A percentile compares a stretch with the other conserved stretches of the same genome.
Evolutionary conservation across 208 protist species (phyloP).

Genomic region (Angomonas ambiguus): DNA sequence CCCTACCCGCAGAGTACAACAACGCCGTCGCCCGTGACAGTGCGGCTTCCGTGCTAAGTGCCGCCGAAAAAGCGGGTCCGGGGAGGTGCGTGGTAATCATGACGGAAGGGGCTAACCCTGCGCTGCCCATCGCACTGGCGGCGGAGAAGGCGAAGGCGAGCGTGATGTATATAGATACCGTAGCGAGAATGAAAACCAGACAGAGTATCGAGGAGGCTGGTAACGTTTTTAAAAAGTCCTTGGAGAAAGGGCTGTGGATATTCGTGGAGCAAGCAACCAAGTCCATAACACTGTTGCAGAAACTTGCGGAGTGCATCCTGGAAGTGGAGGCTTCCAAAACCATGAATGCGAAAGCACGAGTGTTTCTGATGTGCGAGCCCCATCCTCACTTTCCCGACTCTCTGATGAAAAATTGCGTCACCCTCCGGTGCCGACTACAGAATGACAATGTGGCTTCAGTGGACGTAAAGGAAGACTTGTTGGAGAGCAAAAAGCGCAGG

Average conservation of each 20-base stretch:
- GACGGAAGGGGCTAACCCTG: constrained; percentile 81
- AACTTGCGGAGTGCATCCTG: constrained; percentile 69
- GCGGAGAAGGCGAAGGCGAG: constrained; percentile 56
- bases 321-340: constrained; percentile 37
- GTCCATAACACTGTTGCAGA: constrained; percentile 80
- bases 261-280: constrained; percentile 89
- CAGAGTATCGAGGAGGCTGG: constrained; percentile 74
- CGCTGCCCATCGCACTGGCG: constrained; percentile 67
- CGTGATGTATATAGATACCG: constrained; percentile 87
- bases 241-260: constrained; percentile 86
- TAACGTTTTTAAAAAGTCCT: constrained; percentile 63
- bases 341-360: constrained; percentile 55
- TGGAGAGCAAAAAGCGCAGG: constrained; percentile 50
- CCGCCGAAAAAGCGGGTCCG: constrained; percentile 34
- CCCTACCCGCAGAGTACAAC: constrained; percentile 32
- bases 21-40: constrained; percentile 42
- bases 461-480: constrained; percentile 54
- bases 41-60: constrained; percentile 57
- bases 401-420: constrained; percentile 70
- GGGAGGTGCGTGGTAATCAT: constrained; percentile 82
- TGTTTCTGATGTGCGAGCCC: constrained; percentile 89
- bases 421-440: constrained; percentile 72
- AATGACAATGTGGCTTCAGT: constrained; percentile 51
- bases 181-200: constrained; percentile 81
- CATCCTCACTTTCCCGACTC: constrained; percentile 86